These are phyloP conservation scores for Nemania sp. DNA, from an alignment of 2,329 filamentous ascomycete genomes.

Conservation along the genomic window DNA sequence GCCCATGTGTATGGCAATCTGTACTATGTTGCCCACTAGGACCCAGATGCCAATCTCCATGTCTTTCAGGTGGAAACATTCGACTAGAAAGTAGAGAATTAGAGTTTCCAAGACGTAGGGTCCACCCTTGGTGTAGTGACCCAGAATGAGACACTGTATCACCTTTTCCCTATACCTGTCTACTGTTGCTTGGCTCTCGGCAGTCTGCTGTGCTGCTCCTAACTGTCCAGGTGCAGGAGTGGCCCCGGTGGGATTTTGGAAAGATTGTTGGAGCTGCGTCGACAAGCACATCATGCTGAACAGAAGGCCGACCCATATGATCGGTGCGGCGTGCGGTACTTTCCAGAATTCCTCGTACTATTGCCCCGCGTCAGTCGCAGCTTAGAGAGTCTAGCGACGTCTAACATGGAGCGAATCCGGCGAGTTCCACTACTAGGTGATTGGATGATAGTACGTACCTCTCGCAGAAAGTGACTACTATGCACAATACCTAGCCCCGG, in stretches of 20 bases:
- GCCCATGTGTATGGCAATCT: conserved; percentile 66
- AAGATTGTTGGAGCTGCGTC: neutral
- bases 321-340: conserved; percentile 58
- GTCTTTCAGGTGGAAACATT: conserved; percentile 63
- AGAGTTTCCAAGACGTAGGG: conserved; percentile 65
- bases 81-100: conserved; percentile 63
- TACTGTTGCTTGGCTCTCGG: neutral
- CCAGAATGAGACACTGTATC: conserved; percentile 63
- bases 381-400: too few relatives aligned
- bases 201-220: too few relatives aligned
- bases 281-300: conserved; percentile 65
- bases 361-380: too few relatives aligned
- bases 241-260: neutral
- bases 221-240: too few relatives aligned
- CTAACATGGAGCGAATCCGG: too few relatives aligned
- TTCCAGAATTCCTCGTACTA: conserved; percentile 65
- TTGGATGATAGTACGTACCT: conserved; percentile 40
- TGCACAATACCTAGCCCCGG: conserved; percentile 49
- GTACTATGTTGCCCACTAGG: conserved; percentile 62
- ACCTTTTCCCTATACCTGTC: conserved; percentile 52
- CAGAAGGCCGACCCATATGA: conserved; percentile 65
- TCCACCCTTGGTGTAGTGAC: conserved; percentile 64
- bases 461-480: conserved; percentile 63
- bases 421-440: too few relatives aligned
- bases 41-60: conserved; percentile 64